Evolutionary conservation across 768 basidiomycete species (phyloP), one percentile per base, ranked within the genome.

Genomic region (Porphyrellus cyaneotinctus): DNA sequence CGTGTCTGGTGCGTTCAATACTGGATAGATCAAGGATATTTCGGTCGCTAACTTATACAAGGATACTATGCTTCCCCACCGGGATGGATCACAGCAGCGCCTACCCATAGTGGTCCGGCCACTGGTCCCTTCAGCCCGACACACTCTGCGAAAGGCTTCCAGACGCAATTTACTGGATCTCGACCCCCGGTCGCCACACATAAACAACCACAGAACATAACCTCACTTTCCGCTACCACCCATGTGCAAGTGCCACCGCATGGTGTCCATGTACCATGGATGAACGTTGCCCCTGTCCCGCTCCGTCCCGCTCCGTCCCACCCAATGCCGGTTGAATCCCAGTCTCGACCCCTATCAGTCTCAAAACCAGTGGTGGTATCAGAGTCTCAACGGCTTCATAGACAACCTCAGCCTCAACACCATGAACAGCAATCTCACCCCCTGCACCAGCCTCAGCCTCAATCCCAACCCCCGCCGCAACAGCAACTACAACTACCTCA

Each of bases 1-100:
- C 14, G 14, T 38, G 12, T 38, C 51, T 28, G 54, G 65, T 65
- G 20, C 23, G 59, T 62, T 24, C 28, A 28, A 35, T 11, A 20
- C 20, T 6, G 4, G 11, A 33, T 39, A 6, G 15, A 4, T 26
- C 10, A 28, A 20, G 15, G 23, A 5, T 33, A 14, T 41, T 37
- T 32, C 15, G 8, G 8, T 33, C 23, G 15, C 47, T 58, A 31
- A 58, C 23, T 23, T 24, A 18, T 47, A 33, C 24, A 6, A 37
- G 49, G 45, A 36, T 43, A 62, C 37, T 11, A 58, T 30, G 4
- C 30, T 44, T 23, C 50, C n/a, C 17, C 42, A 10, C 26, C 38
- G 5, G 59, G 42, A 44, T 41, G 42, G 59, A 24, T 4, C 4
- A 43, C 32, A 22, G 14, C 39, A 4, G 50, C 37, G 17, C 36